Evolutionary conservation across 2,329 filamentous ascomycete genomes (phyloP).

Genomic region (Apiospora pterosperma): DNA sequence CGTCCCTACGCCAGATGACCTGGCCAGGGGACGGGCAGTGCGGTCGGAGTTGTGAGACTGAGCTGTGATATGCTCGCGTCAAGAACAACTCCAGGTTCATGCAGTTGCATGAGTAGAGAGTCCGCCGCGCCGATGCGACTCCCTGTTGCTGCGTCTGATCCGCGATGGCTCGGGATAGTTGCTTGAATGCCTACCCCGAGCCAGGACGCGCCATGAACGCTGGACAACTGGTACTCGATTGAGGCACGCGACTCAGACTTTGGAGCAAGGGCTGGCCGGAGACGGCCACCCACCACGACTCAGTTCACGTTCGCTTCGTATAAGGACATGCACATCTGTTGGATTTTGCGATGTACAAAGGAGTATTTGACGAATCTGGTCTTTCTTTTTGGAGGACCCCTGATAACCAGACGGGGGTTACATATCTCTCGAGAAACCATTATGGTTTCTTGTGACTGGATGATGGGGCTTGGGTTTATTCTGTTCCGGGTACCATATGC

Average conservation of each 20-base stretch:
- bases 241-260: background rate
- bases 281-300: background rate
- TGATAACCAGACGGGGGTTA: background rate
- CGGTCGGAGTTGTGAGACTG: background rate
- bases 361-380: background rate
- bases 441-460: background rate
- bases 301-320: background rate
- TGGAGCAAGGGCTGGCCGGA: background rate
- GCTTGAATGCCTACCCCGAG: background rate
- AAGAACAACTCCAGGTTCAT: background rate
- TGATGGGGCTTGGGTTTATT: background rate
- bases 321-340: background rate
- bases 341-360: background rate
- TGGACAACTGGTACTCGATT: background rate
- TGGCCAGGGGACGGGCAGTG: background rate
- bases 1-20: constrained; percentile 75
- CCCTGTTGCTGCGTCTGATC: background rate
- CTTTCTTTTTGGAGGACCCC: background rate
- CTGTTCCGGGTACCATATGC: background rate
- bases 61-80: background rate
- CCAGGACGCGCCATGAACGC: background rate
- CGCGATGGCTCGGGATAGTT: background rate
- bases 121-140: background rate
- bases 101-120: background rate
- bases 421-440: background rate